Conservation (phyloP, 192 early-diverging fungal species). For the Anaeromyces robustus region DNA sequence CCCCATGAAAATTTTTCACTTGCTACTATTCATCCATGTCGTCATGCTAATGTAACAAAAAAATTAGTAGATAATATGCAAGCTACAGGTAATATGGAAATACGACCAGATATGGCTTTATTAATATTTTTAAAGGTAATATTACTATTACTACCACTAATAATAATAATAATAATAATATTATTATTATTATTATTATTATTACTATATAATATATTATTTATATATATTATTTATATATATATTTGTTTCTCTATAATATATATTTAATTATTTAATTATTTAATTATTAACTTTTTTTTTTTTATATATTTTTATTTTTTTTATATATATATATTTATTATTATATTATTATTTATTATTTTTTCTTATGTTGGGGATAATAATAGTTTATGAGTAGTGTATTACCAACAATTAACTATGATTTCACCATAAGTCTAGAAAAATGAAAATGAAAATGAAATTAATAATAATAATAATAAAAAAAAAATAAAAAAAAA, state of each 20-base stretch:
- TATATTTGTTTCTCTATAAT: too few relatives aligned
- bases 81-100: constrained; percentile 40
- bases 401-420: constrained; percentile 94
- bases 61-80: constrained; percentile 73
- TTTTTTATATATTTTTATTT: too few relatives aligned
- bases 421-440: constrained; percentile 84
- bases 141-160: too few relatives aligned
- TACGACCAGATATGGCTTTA: constrained; percentile 17
- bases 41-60: constrained; percentile 96
- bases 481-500: too few relatives aligned
- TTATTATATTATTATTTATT: constrained; percentile 21
- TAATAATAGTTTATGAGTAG: constrained; percentile 97
- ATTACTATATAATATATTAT: constrained; percentile 7
- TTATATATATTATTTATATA: too few relatives aligned
- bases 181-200: too few relatives aligned
- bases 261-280: too few relatives aligned
- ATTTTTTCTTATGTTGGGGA: constrained; percentile 77
- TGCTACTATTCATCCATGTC: constrained; percentile 95
- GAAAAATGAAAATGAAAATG: constrained; percentile 16
- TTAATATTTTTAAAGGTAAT: constrained; percentile 1
- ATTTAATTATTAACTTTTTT: too few relatives aligned
- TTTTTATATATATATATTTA: constrained; percentile 85
- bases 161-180: neutral
- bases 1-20: constrained; percentile 75
- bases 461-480: too few relatives aligned